phyloP scores from a whole-genome alignment of 2,329 filamentous ascomycete genomes.

The Colletotrichum gloeosporioides region DNA sequence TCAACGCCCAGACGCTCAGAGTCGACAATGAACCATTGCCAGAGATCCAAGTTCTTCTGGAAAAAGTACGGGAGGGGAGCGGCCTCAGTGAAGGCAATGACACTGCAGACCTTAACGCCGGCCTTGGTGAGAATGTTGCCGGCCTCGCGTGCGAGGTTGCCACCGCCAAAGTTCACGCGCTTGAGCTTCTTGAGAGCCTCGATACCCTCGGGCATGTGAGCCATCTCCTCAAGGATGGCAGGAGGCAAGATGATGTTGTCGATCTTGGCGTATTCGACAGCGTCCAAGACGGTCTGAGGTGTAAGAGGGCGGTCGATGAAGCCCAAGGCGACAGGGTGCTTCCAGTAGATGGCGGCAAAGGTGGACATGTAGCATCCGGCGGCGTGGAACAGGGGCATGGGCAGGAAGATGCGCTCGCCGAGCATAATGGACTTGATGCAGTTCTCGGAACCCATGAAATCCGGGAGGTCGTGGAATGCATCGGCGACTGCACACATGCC shows the following conservation, averaged over 20 bases:
- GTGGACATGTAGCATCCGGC: constrained; percentile 33
- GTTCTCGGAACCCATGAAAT: constrained; percentile 9
- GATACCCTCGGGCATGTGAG: constrained; percentile 33
- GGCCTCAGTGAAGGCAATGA: constrained; percentile 47
- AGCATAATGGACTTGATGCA: neutral
- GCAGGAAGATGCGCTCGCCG: neutral
- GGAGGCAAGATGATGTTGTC: constrained; percentile 39
- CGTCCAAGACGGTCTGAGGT: constrained; percentile 36
- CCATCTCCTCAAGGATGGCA: constrained; percentile 47
- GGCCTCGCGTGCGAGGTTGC: constrained; percentile 38
- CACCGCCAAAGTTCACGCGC: constrained; percentile 41
- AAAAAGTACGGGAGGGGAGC: constrained; percentile 44
- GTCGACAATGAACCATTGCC: constrained; percentile 31
- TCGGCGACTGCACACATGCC: constrained; percentile 43
- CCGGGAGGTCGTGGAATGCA: constrained; percentile 4
- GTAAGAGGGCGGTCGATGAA: constrained; percentile 38
- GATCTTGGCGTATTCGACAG: constrained; percentile 29
- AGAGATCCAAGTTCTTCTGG: constrained; percentile 25
- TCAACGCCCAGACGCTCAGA: constrained; percentile 45
- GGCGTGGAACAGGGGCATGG: constrained; percentile 45
- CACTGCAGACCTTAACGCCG: constrained; percentile 39
- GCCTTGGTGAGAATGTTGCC: constrained; percentile 41
- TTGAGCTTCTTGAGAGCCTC: constrained; percentile 36
- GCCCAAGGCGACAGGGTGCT: constrained; percentile 30
- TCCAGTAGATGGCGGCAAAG: constrained; percentile 34